A percentile compares a stretch with the other conserved stretches of the same genome.
Conservation (phyloP, 192 early-diverging fungal genomes). For the Blastocladiella britannica region DNA sequence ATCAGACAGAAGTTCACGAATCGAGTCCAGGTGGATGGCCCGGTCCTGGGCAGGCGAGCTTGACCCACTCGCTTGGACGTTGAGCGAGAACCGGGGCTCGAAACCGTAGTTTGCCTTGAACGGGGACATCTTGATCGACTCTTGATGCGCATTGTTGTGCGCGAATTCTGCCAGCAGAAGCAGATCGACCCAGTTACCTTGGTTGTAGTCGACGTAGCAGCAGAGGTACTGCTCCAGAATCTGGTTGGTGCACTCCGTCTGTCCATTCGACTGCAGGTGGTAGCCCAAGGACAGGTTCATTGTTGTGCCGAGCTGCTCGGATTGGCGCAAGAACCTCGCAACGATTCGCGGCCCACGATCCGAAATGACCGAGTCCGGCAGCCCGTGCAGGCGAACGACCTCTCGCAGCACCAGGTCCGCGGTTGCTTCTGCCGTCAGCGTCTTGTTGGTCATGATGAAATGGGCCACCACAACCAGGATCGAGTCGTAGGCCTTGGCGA, state of each 20-base stretch:
- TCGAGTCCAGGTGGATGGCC: no score
- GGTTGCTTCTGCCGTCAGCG: slow-evolving; percentile 3
- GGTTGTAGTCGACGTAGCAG: slow-evolving; percentile 10
- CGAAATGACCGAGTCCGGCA: slow-evolving; percentile 22
- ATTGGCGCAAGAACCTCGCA: slow-evolving; percentile 10
- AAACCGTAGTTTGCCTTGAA: slow-evolving; percentile 15
- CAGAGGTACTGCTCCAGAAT: slow-evolving; percentile 18
- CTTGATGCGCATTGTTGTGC: slow-evolving; percentile 23
- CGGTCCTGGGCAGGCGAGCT: no score
- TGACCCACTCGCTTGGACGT: no score
- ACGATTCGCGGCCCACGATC: slow-evolving; percentile 22
- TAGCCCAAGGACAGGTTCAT: slow-evolving; percentile 16
- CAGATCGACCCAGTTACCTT: slow-evolving; percentile 19
- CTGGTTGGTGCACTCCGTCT: slow-evolving; percentile 18
- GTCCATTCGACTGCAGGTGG: slow-evolving; percentile 19
- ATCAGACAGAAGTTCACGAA: no score
- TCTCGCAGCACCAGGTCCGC: slow-evolving; percentile 8
- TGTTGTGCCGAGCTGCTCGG: slow-evolving; percentile 10
- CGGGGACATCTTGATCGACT: slow-evolving; percentile 7
- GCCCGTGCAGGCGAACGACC: slow-evolving; percentile 12
- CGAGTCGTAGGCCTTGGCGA: background rate
- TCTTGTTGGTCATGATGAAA: slow-evolving; percentile 5
- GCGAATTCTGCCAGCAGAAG: slow-evolving; percentile 20
- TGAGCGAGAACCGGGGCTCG: slow-evolving; percentile 7
- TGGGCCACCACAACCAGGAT: background rate